These are phyloP conservation scores for Prunus mira DNA, from an alignment of 306 rosid genomes.

Conservation along the genomic window DNA sequence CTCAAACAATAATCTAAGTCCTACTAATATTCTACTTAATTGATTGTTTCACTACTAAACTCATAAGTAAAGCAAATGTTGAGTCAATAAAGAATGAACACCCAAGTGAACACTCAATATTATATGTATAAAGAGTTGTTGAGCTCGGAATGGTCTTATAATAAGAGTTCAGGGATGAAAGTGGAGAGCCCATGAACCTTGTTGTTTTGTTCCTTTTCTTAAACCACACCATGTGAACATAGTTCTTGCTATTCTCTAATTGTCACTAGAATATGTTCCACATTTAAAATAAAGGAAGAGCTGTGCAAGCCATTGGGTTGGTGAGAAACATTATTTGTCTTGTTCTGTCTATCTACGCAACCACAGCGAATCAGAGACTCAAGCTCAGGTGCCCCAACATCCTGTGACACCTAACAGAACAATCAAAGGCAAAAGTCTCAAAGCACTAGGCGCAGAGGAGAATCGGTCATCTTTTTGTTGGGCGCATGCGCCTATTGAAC, in stretches of 20 bases:
- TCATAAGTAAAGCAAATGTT: neutral
- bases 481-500: neutral
- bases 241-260: neutral
- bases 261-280: neutral
- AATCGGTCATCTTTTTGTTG: neutral
- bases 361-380: neutral
- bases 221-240: neutral
- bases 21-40: neutral
- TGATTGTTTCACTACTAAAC: neutral
- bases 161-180: neutral
- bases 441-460: too few relatives aligned
- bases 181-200: neutral
- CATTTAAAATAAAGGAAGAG: neutral
- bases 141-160: neutral
- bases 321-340: neutral
- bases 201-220: neutral
- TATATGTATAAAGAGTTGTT: neutral
- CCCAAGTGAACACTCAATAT: neutral
- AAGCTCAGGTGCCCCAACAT: too few relatives aligned
- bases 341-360: neutral
- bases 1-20: neutral
- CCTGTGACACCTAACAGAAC: too few relatives aligned
- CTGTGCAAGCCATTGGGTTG: neutral
- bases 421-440: neutral
- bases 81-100: neutral